Percentiles rank a stretch among this genome's conserved stretches.
These are phyloP conservation scores for Cnidoscolus chayamansa DNA, from an alignment of 441 rosid species.

Conservation along the genomic window DNA sequence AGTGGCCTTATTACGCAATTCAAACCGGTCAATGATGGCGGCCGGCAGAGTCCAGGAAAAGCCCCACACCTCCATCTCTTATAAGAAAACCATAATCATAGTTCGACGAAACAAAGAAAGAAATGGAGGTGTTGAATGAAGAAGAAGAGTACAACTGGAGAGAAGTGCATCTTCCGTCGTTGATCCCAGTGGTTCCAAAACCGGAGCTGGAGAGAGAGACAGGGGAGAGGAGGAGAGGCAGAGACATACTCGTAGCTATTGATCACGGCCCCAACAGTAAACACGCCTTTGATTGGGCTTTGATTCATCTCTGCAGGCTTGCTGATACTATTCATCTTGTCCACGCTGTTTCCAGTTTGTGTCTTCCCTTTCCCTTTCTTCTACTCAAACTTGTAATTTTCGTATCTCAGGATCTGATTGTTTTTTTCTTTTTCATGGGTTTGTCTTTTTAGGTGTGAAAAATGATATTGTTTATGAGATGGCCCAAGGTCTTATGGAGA, in stretches of 20 bases:
- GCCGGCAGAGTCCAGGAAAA: neutral
- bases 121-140: constrained; percentile 53
- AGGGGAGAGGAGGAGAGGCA: constrained; percentile 76
- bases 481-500: constrained; percentile 65
- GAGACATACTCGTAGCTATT: constrained; percentile 53
- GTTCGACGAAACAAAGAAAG: neutral
- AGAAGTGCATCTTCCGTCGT: constrained; percentile 54
- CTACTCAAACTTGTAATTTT: neutral
- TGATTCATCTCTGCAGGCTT: constrained; percentile 59
- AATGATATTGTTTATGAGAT: constrained; percentile 61
- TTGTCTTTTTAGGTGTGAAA: constrained; percentile 42
- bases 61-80: too few relatives aligned
- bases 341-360: constrained; percentile 75
- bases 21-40: too few relatives aligned
- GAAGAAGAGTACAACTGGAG: constrained; percentile 60
- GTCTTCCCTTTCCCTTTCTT: neutral
- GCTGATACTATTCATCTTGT: constrained; percentile 83
- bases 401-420: neutral
- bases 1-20: too few relatives aligned
- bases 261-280: constrained; percentile 76
- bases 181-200: constrained; percentile 43
- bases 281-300: constrained; percentile 69
- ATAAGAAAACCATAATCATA: too few relatives aligned
- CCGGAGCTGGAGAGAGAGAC: constrained; percentile 75
- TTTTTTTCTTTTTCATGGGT: neutral